phyloP scores from a whole-genome alignment of 176 grass and related monocot genomes.

The Guadua angustifolia region DNA sequence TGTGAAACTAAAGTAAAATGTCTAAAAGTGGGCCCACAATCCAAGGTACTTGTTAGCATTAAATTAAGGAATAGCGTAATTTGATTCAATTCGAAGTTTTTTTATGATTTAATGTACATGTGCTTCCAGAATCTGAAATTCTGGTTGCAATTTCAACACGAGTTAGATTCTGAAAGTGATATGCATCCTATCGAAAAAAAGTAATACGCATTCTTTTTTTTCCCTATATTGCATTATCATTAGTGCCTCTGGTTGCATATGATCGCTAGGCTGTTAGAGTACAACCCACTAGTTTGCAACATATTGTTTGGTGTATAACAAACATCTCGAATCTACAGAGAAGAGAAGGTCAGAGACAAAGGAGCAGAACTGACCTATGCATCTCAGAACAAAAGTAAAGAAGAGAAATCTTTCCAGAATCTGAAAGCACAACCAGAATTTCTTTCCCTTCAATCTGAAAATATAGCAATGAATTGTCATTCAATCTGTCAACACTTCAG shows the following conservation, averaged over 20 bases:
- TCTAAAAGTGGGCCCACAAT: constrained; percentile 25
- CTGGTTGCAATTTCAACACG: neutral
- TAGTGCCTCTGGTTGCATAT: neutral
- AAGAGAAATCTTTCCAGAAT: constrained; percentile 97
- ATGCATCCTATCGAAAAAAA: constrained; percentile 18
- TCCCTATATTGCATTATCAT: neutral
- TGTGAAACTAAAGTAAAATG: neutral
- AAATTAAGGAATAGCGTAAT: neutral
- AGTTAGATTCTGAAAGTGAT: constrained; percentile 15
- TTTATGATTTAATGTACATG: constrained; percentile 7
- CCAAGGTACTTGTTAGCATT: neutral
- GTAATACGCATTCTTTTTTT: neutral
- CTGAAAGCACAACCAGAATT: constrained; percentile 86
- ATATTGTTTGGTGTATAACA: constrained; percentile 14
- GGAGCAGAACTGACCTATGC: constrained; percentile 77
- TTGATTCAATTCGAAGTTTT: neutral
- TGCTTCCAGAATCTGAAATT: constrained; percentile 16
- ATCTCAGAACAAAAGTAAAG: constrained; percentile 87
- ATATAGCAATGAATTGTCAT: constrained; percentile 25
- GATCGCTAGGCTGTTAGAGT: constrained; percentile 7
- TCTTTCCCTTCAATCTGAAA: constrained; percentile 82
- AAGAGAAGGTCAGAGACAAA: constrained; percentile 10
- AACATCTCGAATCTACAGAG: neutral
- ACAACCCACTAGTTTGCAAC: constrained; percentile 21
- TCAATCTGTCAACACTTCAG: constrained; percentile 8